Conservation (phyloP, 306 rosid genomes). For the Morella rubra region DNA sequence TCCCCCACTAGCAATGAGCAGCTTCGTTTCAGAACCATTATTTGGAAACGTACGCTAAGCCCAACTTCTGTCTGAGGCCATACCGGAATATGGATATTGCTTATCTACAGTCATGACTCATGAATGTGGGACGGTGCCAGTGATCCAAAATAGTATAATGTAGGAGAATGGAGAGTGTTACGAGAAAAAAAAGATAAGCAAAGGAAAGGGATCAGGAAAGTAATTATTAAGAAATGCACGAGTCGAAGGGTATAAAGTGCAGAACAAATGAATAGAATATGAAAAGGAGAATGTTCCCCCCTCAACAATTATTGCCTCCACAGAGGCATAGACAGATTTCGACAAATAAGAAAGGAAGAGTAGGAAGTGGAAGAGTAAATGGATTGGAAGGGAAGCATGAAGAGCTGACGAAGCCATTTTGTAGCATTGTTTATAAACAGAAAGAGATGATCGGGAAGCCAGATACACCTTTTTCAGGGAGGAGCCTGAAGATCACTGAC, state of each 20-base stretch:
- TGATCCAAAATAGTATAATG: background rate
- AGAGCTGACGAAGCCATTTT: conserved; percentile 17
- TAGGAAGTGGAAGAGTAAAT: conserved; percentile 16
- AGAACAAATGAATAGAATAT: conserved; percentile 12
- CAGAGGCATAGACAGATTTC: conserved; percentile 17
- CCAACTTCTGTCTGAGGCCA: too few species aligned
- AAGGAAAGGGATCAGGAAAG: background rate
- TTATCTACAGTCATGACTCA: too few species aligned
- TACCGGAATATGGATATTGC: too few species aligned
- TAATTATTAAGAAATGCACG: background rate
- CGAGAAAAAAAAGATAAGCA: background rate
- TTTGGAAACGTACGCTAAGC: too few species aligned
- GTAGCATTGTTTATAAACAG: background rate
- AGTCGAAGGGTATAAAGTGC: conserved; percentile 2
- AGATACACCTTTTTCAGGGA: background rate
- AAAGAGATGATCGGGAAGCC: conserved; percentile 28
- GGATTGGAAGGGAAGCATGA: background rate
- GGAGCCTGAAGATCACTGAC: background rate
- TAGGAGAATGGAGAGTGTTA: too few species aligned
- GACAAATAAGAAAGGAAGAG: conserved; percentile 20
- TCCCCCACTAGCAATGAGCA: too few species aligned
- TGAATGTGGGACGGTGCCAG: too few species aligned
- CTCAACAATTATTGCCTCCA: conserved; percentile 25
- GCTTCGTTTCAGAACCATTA: too few species aligned
- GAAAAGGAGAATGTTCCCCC: conserved; percentile 23